Conservation (phyloP, 257 asterid species). For the Mentha longifolia region DNA sequence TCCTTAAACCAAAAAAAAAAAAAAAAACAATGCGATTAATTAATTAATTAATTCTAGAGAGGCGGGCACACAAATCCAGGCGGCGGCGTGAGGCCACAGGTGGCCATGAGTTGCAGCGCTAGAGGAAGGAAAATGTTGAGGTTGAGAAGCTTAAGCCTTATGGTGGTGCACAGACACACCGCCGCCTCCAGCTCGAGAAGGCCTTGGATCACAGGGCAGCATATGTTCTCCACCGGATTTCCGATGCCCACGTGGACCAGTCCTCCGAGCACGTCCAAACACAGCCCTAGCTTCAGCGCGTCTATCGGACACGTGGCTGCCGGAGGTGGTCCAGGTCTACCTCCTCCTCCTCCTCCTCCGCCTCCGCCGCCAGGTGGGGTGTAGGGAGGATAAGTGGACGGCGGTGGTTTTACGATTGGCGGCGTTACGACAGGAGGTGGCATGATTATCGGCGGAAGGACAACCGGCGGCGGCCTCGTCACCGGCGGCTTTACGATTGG, state of each 20-base stretch:
- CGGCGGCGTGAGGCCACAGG: conserved; percentile 84
- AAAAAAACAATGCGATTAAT: background rate
- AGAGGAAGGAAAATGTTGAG: conserved; percentile 81
- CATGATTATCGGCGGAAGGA: conserved; percentile 41
- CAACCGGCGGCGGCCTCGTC: too few species aligned
- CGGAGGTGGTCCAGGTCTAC: conserved; percentile 46
- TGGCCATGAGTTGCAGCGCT: conserved; percentile 78
- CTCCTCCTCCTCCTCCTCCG: conserved; percentile 43
- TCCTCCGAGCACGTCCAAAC: conserved; percentile 91
- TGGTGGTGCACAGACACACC: conserved; percentile 78
- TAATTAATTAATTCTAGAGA: conserved; percentile 19
- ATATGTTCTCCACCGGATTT: conserved; percentile 70
- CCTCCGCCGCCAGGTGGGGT: conserved; percentile 53
- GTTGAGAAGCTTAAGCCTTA: conserved; percentile 77
- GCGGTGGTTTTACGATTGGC: conserved; percentile 46
- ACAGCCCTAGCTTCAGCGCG: conserved; percentile 85
- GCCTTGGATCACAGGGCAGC: conserved; percentile 94
- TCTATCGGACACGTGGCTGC: conserved; percentile 65
- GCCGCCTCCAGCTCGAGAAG: conserved; percentile 88
- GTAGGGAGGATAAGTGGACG: conserved; percentile 61
- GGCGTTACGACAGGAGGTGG: conserved; percentile 50
- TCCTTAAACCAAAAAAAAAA: background rate
- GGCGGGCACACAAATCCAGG: conserved; percentile 94
- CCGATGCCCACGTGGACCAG: conserved; percentile 81
- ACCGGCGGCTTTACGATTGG: conserved; percentile 47